Base-by-base conservation (phyloP, 345 rosid species). In the Sapria himalayana region DNA sequence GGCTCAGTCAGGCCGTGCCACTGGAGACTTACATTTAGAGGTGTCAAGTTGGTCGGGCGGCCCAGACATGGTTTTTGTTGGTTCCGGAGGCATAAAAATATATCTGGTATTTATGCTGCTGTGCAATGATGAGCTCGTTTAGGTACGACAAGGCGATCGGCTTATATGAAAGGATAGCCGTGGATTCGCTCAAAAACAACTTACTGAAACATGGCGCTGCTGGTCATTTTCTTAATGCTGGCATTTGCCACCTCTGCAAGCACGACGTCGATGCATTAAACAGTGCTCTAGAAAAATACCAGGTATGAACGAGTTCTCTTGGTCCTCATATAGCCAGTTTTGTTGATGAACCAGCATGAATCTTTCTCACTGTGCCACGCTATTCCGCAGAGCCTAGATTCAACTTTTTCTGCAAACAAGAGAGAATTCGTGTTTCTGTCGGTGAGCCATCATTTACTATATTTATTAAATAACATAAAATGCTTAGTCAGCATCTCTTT, bases 211-310 rank as follows among this genome's bases (percentile, higher is more conserved):
- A 86, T 56, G 94, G 94, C 61, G 97, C 76, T 50, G 82, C 81
- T 63, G 98, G 98, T 15, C 94, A 89, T 67, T 80, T 89, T 61
- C 85, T 89, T 42, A 89, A 71, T 65, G 94, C 98, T 49, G 98
- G 98, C 51, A 48, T 89, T 58, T 82, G 94, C 62, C 93, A 82
- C 50, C 82, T 89, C 44, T 82, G 94, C 76, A 78, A 78, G 65
- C 81, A 73, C 2, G 98, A 89, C 56, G 66, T 69, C 48, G 78
- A 81, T 72, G 72, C 94, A 50, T 72, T 89, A 47, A 64, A 64
- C 13, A 89, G 82, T 61, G 98, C 98, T 1, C 67, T 89, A 38
- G 98, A 89, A 62, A 60, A 62, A 48, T 89, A 89, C 52, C 91
- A 82, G 98, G 98, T 89, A 39, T 48, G 29, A 15, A n/a, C n/a